Conservation (phyloP, 495 filamentous ascomycete species). For the Hypoxylon crocopeplum region DNA sequence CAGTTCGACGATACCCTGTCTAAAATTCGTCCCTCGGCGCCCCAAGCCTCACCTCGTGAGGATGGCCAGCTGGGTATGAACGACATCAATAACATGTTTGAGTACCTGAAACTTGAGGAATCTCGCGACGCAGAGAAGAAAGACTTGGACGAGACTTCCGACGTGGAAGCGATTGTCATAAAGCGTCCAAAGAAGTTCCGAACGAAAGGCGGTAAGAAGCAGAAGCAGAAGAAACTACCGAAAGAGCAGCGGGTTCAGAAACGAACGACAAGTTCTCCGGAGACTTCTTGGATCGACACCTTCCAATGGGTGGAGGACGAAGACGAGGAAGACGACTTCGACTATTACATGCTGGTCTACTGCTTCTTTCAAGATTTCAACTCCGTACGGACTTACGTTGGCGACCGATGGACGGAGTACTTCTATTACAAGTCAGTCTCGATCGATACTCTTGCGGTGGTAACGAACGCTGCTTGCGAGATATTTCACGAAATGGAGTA, state of each 20-base stretch:
- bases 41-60: not conserved
- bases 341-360: conserved; percentile 44
- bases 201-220: conserved; percentile 26
- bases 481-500: conserved; percentile 40
- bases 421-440: conserved; percentile 30
- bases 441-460: conserved; percentile 31
- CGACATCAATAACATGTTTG: conserved; percentile 42
- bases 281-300: conserved; percentile 25
- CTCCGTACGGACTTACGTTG: conserved; percentile 37
- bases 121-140: too few relatives aligned
- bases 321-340: conserved; percentile 34
- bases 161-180: not conserved
- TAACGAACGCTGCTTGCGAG: conserved; percentile 44
- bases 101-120: conserved; percentile 36
- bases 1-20: conserved; percentile 21
- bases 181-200: conserved; percentile 1
- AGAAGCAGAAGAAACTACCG: conserved; percentile 26
- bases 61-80: conserved; percentile 2
- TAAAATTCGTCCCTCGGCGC: not conserved
- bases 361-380: conserved; percentile 47
- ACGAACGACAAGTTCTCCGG: not conserved
- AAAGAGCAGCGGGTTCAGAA: conserved; percentile 22
- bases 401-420: conserved; percentile 41
- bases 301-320: conserved; percentile 23
- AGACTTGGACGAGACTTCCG: conserved; percentile 5